Evolutionary conservation across 139 green algal species (phyloP), one percentile per base, ranked within the genome.

Genomic region (Zygnema circumcarinatum): DNA sequence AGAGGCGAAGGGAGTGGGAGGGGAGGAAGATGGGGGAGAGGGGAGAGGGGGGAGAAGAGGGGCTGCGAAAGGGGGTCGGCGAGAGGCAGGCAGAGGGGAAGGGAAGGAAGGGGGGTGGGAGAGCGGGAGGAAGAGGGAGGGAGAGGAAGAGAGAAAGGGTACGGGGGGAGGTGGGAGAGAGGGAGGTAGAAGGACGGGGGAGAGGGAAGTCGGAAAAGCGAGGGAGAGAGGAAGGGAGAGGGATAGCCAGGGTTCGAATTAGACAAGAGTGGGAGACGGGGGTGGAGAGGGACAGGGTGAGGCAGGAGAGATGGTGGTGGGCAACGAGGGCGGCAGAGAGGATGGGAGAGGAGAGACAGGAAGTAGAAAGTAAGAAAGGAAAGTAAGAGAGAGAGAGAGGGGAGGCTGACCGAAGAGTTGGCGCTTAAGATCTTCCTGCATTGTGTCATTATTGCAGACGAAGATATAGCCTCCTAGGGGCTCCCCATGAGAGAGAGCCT

Each of bases 391-490:
- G 47, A 62, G 47, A 62, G 47, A 62, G 47, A 62, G n/a, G n/a
- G 54, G 29, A 25, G 25, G 33, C 81, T 56, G 32, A 87, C 81
- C 81, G 36, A 87, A 87, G 40, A 87, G 81, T 25, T 87, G 32
- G 25, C 81, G 81, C n/a, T 62, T 31, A 16, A 87, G 32, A 69
- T 87, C 81, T 3, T 87, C 81, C 2, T 87, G 40, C 62, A 87
- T 81, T 29, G 81, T 87, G 11, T 87, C 81, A 35, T 87, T 81
- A 40, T 87, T 87, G 67, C 81, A 87, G 31, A 87, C 81, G 21
- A 87, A 87, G n/a, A 87, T 87, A 35, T 87, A 87, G 62, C 81
- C 81, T 16, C 41, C 81, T 25, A 87, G 32, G 0, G 67, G 62
- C 56, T 87, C 81, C 31, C 68, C 25, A 31, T 69, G 36, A 33